Base-by-base conservation (phyloP, 345 rosid genomes). In the Kernera saxatilis region DNA sequence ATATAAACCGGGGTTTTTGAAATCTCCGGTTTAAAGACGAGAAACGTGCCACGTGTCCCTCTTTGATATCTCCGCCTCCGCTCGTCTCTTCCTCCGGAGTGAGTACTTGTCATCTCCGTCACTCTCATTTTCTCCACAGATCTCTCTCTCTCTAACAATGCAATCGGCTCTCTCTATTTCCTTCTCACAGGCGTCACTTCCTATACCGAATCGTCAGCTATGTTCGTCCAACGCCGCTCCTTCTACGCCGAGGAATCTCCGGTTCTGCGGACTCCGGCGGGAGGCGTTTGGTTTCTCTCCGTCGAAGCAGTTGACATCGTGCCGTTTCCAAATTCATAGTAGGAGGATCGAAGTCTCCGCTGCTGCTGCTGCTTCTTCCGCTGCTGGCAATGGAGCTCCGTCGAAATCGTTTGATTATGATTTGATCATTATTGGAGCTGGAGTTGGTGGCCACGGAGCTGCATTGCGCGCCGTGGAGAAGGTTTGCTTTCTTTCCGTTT, bases 361-460 rank as follows among this genome's bases (percentile, higher is more conserved):
- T 64, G 76, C 87, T 5, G 37, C 70, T 1, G 3, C 43, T 43
- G 52, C 11, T 9, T 64, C 68, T 7, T 79, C 51, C 52, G 74
- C 67, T 3, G 21, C 54, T 6, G 35, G 55, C 22, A 88, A 95
- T 61, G 98, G 96, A 23, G 83, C 82, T 69, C 76, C 89, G 5
- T 79, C 88, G 0, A 82, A 83, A 80, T 85, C 93, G 5, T 94
- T 91, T 44, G 97, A 94, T 80, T 94, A 94, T 68, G 99, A 94
- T 78, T 71, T 94, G 83, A 58, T 91, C 77, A 94, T 94, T 37
- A 86, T 91, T 22, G 99, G 99, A 25, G 98, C 98, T 43, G 99
- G 98, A 45, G 99, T 94, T 26, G 99, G 99, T 6, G 99, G 97
- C 5, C 98, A 92, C 57, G 98, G 99, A 32, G 97, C 99, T 60